Evolutionary conservation across 805 yeast species (phyloP).

Genomic region (Kuraishia floccosa): DNA sequence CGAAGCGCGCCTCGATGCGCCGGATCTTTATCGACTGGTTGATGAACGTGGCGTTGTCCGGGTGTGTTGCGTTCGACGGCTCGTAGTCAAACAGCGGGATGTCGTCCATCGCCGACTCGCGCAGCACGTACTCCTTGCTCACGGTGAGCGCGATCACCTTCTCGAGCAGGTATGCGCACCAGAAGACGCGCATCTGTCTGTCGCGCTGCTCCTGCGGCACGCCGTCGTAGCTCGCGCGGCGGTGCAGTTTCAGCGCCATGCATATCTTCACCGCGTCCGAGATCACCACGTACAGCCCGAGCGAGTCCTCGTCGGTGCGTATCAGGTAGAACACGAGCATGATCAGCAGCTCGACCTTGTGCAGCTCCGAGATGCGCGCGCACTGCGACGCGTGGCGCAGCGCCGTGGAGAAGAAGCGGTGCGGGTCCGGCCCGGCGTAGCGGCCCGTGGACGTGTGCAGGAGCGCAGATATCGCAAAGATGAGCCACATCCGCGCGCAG

Average conservation of each 20-base stretch:
- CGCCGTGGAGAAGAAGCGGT: conserved; percentile 47
- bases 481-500: conserved; percentile 45
- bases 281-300: conserved; percentile 39
- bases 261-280: conserved; percentile 40
- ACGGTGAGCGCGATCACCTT: conserved; percentile 52
- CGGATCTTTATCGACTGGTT: conserved; percentile 46
- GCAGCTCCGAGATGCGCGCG: conserved; percentile 23
- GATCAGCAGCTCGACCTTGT: conserved; percentile 41
- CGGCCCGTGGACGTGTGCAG: conserved; percentile 44
- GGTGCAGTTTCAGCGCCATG: conserved; percentile 23
- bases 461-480: conserved; percentile 39
- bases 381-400: conserved; percentile 42
- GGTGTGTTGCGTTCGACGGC: conserved; percentile 24
- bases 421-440: conserved; percentile 43
- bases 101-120: conserved; percentile 38
- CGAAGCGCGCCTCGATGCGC: conserved; percentile 48
- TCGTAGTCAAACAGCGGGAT: conserved; percentile 39
- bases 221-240: conserved; percentile 20
- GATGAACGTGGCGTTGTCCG: conserved; percentile 28
- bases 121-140: conserved; percentile 43
- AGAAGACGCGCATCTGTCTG: conserved; percentile 41
- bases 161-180: conserved; percentile 55
- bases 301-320: conserved; percentile 51
- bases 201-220: conserved; percentile 15
- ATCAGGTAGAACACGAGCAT: conserved; percentile 42